phyloP scores from a whole-genome alignment of 2,329 filamentous ascomycete species.

The Alternaria gaisen region DNA sequence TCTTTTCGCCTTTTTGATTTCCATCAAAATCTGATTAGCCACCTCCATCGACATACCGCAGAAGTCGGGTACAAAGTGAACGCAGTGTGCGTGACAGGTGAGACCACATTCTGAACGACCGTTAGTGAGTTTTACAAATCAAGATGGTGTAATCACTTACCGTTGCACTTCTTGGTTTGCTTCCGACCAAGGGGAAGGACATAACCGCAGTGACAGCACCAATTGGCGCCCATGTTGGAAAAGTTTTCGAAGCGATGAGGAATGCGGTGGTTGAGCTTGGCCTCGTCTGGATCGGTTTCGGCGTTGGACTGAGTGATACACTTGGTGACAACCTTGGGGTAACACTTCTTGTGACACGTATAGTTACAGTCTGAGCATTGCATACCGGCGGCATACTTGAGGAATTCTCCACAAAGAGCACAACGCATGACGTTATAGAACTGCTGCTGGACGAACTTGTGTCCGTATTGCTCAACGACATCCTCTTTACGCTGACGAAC shows the following conservation, averaged over 20 bases:
- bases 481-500: slow-evolving; percentile 98
- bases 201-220: slow-evolving; percentile 99
- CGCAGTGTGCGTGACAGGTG: slow-evolving; percentile 89
- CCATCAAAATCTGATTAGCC: slow-evolving; percentile 90
- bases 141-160: slow-evolving; percentile 59
- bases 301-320: slow-evolving; percentile 99
- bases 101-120: slow-evolving; percentile 79
- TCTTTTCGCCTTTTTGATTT: slow-evolving; percentile 81
- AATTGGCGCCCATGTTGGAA: slow-evolving; percentile 97
- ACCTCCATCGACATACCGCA: slow-evolving; percentile 99
- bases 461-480: slow-evolving; percentile 97
- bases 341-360: slow-evolving; percentile 98
- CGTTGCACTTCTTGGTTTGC: slow-evolving; percentile 90
- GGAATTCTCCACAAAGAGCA: slow-evolving; percentile 94
- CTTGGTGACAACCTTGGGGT: slow-evolving; percentile 95
- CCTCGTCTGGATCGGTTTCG: slow-evolving; percentile 96
- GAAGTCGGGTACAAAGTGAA: slow-evolving; percentile 96
- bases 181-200: slow-evolving; percentile 94
- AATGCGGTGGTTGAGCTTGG: slow-evolving; percentile 99
- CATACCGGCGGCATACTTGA: slow-evolving; percentile 99
- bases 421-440: slow-evolving; percentile 99
- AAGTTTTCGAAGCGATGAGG: slow-evolving; percentile 97
- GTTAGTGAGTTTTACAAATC: slow-evolving; percentile 27
- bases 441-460: slow-evolving; percentile 98
- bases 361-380: slow-evolving; percentile 99